phyloP scores from a whole-genome alignment of 225 moss, liverwort and hornwort species.

The Anthoceros angustus region DNA sequence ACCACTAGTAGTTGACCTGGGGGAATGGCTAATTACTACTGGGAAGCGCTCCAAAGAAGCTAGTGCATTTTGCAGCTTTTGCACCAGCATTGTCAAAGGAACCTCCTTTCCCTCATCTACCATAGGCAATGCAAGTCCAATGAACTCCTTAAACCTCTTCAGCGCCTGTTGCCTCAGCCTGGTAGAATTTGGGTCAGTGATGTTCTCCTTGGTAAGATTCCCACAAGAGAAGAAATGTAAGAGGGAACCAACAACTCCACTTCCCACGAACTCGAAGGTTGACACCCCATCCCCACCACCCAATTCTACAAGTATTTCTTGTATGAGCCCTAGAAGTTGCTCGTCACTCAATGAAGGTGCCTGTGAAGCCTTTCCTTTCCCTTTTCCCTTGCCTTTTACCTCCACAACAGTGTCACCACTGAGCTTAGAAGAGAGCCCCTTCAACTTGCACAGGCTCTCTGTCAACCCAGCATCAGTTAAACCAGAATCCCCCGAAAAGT shows the following conservation, averaged over 20 bases:
- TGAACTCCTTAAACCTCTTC: conserved; percentile 68
- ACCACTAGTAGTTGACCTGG: conserved; percentile 57
- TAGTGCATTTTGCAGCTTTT: conserved; percentile 91
- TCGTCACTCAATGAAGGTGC: conserved; percentile 33
- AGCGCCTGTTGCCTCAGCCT: conserved; percentile 54
- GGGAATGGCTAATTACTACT: conserved; percentile 75
- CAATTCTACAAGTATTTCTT: conserved; percentile 58
- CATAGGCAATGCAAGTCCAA: conserved; percentile 39
- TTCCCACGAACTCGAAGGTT: conserved; percentile 94
- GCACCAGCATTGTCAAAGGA: conserved; percentile 61
- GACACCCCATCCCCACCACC: conserved; percentile 90
- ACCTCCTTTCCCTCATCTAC: conserved; percentile 26
- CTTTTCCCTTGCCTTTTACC: conserved; percentile 48
- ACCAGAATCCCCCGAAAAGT: conserved; percentile 72
- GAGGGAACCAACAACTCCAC: conserved; percentile 74
- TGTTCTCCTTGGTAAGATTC: conserved; percentile 34
- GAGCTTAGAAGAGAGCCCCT: conserved; percentile 51
- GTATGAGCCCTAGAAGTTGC: conserved; percentile 33
- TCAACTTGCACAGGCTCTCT: conserved; percentile 80
- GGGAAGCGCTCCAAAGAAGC: conserved; percentile 89
- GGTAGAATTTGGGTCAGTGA: conserved; percentile 19
- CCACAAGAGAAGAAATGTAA: conserved; percentile 74
- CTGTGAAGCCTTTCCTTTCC: conserved; percentile 43
- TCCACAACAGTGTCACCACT: conserved; percentile 38
- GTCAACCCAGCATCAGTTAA: conserved; percentile 71